These are phyloP conservation scores for Tolypocladium pustulatum DNA, from an alignment of 2,329 filamentous ascomycete species.

Conservation along the genomic window DNA sequence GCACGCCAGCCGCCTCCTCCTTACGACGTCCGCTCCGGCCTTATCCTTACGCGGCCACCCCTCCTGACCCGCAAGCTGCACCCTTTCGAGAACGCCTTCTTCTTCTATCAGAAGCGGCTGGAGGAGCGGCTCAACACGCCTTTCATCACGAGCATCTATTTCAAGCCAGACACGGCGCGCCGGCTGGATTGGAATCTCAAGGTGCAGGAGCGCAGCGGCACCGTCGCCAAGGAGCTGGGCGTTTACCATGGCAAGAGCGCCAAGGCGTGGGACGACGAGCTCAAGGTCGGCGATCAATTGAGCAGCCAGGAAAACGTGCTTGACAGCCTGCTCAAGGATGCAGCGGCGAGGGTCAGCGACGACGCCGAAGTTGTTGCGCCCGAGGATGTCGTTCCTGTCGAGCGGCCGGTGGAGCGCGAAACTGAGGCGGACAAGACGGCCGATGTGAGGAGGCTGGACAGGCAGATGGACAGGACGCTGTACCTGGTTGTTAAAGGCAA, in stretches of 20 bases:
- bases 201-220: slow-evolving; percentile 59
- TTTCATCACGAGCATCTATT: slow-evolving; percentile 89
- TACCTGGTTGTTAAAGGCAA: slow-evolving; percentile 75
- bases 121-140: slow-evolving; percentile 85
- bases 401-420: slow-evolving; percentile 56
- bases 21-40: slow-evolving; percentile 49
- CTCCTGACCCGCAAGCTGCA: slow-evolving; percentile 75
- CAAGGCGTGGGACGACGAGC: slow-evolving; percentile 84
- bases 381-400: slow-evolving; percentile 55
- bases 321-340: slow-evolving; percentile 63
- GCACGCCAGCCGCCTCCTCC: slow-evolving; percentile 10
- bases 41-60: slow-evolving; percentile 82
- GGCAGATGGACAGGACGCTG: slow-evolving; percentile 68
- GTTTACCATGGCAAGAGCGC: slow-evolving; percentile 62
- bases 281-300: slow-evolving; percentile 62
- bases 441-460: slow-evolving; percentile 70
- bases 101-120: slow-evolving; percentile 93
- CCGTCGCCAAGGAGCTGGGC: slow-evolving; percentile 76
- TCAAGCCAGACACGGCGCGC: slow-evolving; percentile 76
- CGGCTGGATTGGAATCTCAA: slow-evolving; percentile 88
- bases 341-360: slow-evolving; percentile 51
- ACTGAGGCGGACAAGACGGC: slow-evolving; percentile 70
- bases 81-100: slow-evolving; percentile 85
- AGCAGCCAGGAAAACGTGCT: slow-evolving; percentile 54
- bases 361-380: slow-evolving; percentile 48